These are phyloP conservation scores for Xanthoconium purpureum DNA, from an alignment of 768 basidiomycete genomes.

Conservation along the genomic window DNA sequence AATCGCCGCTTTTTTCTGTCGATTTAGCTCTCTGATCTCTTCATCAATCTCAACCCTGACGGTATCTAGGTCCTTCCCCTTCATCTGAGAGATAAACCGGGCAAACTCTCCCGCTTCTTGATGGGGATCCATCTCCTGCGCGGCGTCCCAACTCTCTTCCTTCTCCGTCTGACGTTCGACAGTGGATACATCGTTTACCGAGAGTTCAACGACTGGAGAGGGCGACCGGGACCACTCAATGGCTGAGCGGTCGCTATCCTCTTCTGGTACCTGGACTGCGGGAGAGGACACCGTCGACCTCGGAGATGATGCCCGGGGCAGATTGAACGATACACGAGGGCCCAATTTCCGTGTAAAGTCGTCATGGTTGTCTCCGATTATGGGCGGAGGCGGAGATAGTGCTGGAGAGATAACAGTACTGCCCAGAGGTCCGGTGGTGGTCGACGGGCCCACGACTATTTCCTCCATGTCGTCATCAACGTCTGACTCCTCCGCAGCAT, in stretches of 20 bases:
- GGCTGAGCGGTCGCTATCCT: conserved; percentile 24
- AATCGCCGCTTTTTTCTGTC: conserved; percentile 84
- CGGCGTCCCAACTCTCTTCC: conserved; percentile 69
- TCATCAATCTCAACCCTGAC: conserved; percentile 88
- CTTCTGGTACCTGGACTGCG: conserved; percentile 6
- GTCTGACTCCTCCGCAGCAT: conserved; percentile 13
- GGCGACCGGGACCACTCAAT: conserved; percentile 41
- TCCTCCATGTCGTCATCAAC: conserved; percentile 42
- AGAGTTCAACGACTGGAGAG: conserved; percentile 25
- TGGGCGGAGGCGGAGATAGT: conserved; percentile 14
- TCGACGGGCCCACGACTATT: conserved; percentile 12
- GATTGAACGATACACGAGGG: conserved; percentile 1
- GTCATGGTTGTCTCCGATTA: conserved; percentile 15
- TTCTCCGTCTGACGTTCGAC: conserved; percentile 22
- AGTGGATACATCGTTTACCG: conserved; percentile 7
- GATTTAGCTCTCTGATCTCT: conserved; percentile 78
- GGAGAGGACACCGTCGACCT: not conserved
- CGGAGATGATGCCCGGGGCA: conserved; percentile 12
- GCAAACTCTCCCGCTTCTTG: conserved; percentile 88
- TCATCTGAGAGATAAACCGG: conserved; percentile 88
- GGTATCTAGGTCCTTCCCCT: conserved; percentile 76
- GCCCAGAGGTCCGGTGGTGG: not conserved
- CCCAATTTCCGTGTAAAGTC: not conserved
- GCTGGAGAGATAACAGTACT: not conserved
- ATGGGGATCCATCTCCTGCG: conserved; percentile 78